Evolutionary conservation across 306 rosid genomes (phyloP).

Genomic region (Ormosia emarginata): DNA sequence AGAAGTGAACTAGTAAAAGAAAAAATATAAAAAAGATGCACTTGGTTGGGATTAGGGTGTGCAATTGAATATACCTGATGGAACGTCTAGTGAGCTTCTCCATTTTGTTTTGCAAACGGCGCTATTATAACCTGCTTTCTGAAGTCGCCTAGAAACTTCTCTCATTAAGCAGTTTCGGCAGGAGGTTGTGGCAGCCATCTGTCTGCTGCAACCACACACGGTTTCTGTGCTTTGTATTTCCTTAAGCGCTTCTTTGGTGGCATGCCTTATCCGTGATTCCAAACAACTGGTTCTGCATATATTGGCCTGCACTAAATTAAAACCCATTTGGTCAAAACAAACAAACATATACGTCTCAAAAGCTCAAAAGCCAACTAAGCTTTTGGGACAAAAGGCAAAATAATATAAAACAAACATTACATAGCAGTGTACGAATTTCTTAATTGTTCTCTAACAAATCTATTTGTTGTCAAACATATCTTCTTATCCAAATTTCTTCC

Average conservation of each 20-base stretch:
- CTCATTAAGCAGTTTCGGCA: constrained; percentile 68
- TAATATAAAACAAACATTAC: background rate
- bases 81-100: constrained; percentile 60
- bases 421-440: background rate
- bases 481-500: background rate
- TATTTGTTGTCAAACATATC: background rate
- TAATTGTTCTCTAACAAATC: background rate
- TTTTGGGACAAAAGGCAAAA: background rate
- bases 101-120: constrained; percentile 86
- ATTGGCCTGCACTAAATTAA: constrained; percentile 33
- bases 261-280: constrained; percentile 60
- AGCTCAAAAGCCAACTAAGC: background rate
- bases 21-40: background rate
- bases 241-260: constrained; percentile 51
- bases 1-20: background rate
- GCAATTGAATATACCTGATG: constrained; percentile 49
- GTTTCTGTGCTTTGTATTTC: constrained; percentile 30
- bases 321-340: background rate
- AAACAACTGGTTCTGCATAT: constrained; percentile 53
- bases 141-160: constrained; percentile 59
- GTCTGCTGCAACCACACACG: constrained; percentile 54
- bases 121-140: constrained; percentile 48
- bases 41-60: background rate
- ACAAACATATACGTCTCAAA: background rate
- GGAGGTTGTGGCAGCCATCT: constrained; percentile 4